Conservation (phyloP, 192 early-diverging fungal species). For the Podila epicladia region DNA sequence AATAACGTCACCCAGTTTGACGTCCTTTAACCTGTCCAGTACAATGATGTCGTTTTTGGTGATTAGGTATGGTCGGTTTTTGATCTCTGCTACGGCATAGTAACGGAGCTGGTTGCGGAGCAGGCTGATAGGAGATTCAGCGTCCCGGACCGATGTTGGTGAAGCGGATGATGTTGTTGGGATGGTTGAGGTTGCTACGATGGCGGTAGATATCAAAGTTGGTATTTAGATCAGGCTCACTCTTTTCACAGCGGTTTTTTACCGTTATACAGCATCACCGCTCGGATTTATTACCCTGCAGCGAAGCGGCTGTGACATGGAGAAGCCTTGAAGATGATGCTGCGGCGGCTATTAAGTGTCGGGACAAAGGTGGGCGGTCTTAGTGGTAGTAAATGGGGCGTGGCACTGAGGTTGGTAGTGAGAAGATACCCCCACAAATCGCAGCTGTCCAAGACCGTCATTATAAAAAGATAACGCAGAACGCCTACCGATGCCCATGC, state of each 20-base stretch:
- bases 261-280: not conserved
- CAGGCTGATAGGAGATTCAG: conserved; percentile 22
- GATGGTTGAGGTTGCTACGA: conserved; percentile 11
- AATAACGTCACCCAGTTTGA: conserved; percentile 89
- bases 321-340: not conserved
- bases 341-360: not conserved
- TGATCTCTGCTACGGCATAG: conserved; percentile 91
- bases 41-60: conserved; percentile 90
- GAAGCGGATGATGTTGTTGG: conserved; percentile 7
- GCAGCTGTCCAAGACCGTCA: not conserved
- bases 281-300: not conserved
- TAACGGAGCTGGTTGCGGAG: conserved; percentile 75
- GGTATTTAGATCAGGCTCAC: too few relatives aligned
- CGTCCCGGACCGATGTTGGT: conserved; percentile 1
- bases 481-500: not conserved
- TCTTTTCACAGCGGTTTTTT: not conserved
- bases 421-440: not conserved
- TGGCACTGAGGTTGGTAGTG: not conserved
- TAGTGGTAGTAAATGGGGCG: not conserved
- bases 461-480: not conserved
- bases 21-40: conserved; percentile 83
- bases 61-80: conserved; percentile 87
- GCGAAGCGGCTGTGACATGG: not conserved
- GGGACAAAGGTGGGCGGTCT: not conserved
- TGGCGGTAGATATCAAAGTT: not conserved